A percentile compares a stretch with the other conserved stretches of the same genome.
Evolutionary conservation across 352 stramenopile genomes (phyloP).

Genomic region (Phytopythium aichiense): DNA sequence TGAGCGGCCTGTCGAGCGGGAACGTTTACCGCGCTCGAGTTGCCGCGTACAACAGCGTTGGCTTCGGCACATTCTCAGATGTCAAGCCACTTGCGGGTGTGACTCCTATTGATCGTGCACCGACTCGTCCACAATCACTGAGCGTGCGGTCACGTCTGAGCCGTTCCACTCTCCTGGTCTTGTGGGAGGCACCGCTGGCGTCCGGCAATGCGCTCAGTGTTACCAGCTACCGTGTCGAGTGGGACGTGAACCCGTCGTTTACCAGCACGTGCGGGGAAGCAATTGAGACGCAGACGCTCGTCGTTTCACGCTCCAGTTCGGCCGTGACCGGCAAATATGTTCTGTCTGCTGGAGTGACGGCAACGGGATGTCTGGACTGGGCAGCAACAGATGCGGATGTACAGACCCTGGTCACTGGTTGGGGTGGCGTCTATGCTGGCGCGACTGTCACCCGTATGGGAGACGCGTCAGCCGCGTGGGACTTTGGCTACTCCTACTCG

Average conservation of each 20-base stretch:
- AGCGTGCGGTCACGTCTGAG: slow-evolving; percentile 67
- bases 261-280: slow-evolving; percentile 69
- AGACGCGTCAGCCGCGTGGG: slow-evolving; percentile 53
- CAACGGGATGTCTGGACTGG: slow-evolving; percentile 44
- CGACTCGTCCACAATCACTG: slow-evolving; percentile 73
- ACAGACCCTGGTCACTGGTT: slow-evolving; percentile 16
- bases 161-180: slow-evolving; percentile 51
- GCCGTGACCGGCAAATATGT: slow-evolving; percentile 20
- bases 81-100: slow-evolving; percentile 18
- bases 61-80: slow-evolving; percentile 80
- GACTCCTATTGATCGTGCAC: slow-evolving; percentile 21
- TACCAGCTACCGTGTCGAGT: slow-evolving; percentile 91
- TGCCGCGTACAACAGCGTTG: slow-evolving; percentile 92
- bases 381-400: slow-evolving; percentile 14
- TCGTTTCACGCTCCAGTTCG: slow-evolving; percentile 15
- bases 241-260: slow-evolving; percentile 90
- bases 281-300: slow-evolving; percentile 62
- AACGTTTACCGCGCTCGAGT: slow-evolving; percentile 89
- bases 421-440: slow-evolving; percentile 25
- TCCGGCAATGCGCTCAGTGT: slow-evolving; percentile 78
- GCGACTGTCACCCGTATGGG: slow-evolving; percentile 32
- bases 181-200: slow-evolving; percentile 74
- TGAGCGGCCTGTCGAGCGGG: slow-evolving; percentile 67
- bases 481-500: slow-evolving; percentile 68
- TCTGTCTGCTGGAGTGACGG: slow-evolving; percentile 16